Evolutionary conservation across 108 stramenopile genomes (phyloP).

Genomic region (Ochromonas danica): DNA sequence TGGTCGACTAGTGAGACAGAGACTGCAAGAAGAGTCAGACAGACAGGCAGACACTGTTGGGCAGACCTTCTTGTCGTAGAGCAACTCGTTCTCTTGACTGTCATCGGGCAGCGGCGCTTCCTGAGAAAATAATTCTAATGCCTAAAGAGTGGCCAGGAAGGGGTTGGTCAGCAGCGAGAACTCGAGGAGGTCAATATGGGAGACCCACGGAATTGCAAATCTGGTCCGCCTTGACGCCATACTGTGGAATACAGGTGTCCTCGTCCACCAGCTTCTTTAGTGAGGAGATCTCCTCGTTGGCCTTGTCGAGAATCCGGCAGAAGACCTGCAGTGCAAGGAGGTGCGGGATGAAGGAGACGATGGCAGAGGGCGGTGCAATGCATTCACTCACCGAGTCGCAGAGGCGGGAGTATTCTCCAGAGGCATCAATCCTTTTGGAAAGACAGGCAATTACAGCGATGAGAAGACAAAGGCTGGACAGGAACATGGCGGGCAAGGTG

Average conservation of each 20-base stretch:
- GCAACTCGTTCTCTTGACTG: constrained; percentile 59
- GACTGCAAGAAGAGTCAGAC: neutral
- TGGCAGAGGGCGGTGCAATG: neutral
- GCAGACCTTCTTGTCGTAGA: constrained; percentile 72
- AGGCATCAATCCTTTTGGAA: neutral
- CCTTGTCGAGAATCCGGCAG: neutral
- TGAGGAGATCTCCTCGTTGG: constrained; percentile 39
- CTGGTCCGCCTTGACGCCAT: constrained; percentile 77
- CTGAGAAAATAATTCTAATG: constrained; percentile 78
- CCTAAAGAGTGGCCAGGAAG: constrained; percentile 43
- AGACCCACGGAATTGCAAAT: constrained; percentile 65
- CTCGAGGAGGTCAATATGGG: neutral
- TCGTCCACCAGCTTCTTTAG: constrained; percentile 69
- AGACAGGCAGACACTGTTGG: neutral
- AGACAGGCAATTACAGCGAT: neutral
- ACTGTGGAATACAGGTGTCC: constrained; percentile 62
- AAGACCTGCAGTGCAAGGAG: neutral
- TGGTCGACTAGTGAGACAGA: neutral
- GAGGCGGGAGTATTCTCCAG: neutral
- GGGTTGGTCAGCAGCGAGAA: neutral
- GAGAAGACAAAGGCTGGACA: constrained; percentile 64
- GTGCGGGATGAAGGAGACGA: neutral
- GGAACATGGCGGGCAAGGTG: constrained; percentile 77
- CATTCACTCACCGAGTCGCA: constrained; percentile 6
- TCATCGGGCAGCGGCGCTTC: constrained; percentile 74